Evolutionary conservation across 345 rosid genomes (phyloP).

Genomic region (Acer yangbiense): DNA sequence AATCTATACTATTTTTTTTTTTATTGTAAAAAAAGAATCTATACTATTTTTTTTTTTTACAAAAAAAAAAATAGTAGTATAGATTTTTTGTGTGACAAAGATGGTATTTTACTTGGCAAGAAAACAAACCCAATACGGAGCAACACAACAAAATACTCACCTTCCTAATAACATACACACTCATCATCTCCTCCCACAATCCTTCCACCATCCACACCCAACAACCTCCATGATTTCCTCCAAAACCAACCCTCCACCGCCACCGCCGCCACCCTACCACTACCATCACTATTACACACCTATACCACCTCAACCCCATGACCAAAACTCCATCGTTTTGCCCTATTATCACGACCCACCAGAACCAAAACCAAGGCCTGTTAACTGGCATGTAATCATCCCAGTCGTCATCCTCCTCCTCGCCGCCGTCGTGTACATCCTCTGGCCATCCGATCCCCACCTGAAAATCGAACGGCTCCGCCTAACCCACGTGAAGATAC

Average conservation of each 20-base stretch:
- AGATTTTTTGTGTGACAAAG: too few relatives aligned
- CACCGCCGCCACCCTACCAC: conserved; percentile 15
- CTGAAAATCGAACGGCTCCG: conserved; percentile 55
- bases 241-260: conserved; percentile 11
- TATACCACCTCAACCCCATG: conserved; percentile 27
- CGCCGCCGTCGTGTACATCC: conserved; percentile 37
- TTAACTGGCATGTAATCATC: conserved; percentile 34
- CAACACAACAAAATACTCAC: conserved; percentile 24
- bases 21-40: too few relatives aligned
- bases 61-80: too few relatives aligned
- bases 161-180: conserved; percentile 32
- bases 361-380: neutral
- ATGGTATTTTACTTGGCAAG: neutral
- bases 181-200: neutral
- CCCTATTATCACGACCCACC: conserved; percentile 16
- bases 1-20: too few relatives aligned
- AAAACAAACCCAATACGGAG: conserved; percentile 19
- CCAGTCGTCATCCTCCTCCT: conserved; percentile 37
- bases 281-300: conserved; percentile 26
- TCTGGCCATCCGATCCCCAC: conserved; percentile 82
- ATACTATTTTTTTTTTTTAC: too few relatives aligned
- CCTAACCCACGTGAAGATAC: conserved; percentile 51
- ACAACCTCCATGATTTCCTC: conserved; percentile 33
- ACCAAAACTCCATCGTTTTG: conserved; percentile 32
- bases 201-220: conserved; percentile 17